Conservation (phyloP, 768 basidiomycete genomes). For the Mycena sanguinolenta region DNA sequence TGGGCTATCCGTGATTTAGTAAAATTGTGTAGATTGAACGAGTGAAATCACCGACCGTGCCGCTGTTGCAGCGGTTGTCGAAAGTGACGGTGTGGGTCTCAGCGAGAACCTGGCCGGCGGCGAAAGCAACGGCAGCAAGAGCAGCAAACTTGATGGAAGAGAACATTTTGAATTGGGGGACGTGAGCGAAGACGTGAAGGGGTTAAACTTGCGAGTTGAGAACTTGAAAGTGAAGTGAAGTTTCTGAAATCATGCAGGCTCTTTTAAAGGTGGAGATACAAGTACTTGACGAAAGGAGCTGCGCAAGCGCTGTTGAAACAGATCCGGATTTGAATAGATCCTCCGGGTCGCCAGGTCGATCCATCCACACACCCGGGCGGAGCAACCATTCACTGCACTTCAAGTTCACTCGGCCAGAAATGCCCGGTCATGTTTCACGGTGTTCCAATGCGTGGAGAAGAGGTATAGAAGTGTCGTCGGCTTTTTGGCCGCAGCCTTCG, state of each 20-base stretch:
- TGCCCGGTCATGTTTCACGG: no score
- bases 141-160: background rate
- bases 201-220: background rate
- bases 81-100: background rate
- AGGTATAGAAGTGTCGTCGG: no score
- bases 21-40: background rate
- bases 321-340: no score
- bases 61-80: background rate
- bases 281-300: no score
- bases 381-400: no score
- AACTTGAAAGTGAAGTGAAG: background rate
- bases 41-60: background rate
- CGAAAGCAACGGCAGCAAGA: background rate
- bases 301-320: no score
- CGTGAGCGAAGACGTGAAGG: background rate
- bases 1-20: constrained; percentile 22
- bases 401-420: no score
- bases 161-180: background rate
- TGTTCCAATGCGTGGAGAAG: no score
- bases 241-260: background rate
- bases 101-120: background rate
- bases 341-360: no score
- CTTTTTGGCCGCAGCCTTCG: no score
- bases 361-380: no score
- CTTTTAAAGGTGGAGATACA: background rate